Evolutionary conservation across 2,329 filamentous ascomycete species (phyloP), one percentile per base, ranked within the genome.

Genomic region (Eutypa lata): DNA sequence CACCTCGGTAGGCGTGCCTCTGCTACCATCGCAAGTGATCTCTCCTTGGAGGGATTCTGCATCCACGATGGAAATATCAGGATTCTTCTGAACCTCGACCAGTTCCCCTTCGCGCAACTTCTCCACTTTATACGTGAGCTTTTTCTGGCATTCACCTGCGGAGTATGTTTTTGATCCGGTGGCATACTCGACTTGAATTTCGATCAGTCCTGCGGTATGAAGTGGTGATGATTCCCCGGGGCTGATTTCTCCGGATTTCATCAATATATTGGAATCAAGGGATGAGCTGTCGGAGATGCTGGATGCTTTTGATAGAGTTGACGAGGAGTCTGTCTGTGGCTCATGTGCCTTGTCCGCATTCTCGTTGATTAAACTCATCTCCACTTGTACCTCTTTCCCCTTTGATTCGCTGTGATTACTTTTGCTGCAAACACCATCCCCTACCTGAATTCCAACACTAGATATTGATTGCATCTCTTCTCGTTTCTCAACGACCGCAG

Each of bases 111-210:
- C 13, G 14, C 13, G 14, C 14, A 16, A 19, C 21, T 21, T 19
- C 19, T 24, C 18, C 8, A 43, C 19, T 13, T 43, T 19, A 19
- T 22, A 43, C 6, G 11, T 14, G 6, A 43, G 19, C 11, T 19
- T 43, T 21, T 21, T 24, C 8, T 21, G n/a, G 18, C 19, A 21
- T 8, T 16, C 21, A 13, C 14, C 22, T 5, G 40, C 21, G 3
- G 2, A 13, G 10, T 38, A 6, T 1, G 0, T 16, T 18, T 16
- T 24, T 26, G 37, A 22, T n/a, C 22, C 7, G 18, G 13, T 26
- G 11, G 48, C 49, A 26, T 61, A 60, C 47, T 60, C 55, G 19
- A 60, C 26, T 8, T 57, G 56, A 11, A 60, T 16, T n/a, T 55
- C 53, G 6, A 59, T 4, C 3, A 24, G 47, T 1, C 53, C 59